Percentiles rank a stretch among this genome's conserved stretches.
phyloP scores from a whole-genome alignment of 345 rosid species.

The Syzygium aqueum region DNA sequence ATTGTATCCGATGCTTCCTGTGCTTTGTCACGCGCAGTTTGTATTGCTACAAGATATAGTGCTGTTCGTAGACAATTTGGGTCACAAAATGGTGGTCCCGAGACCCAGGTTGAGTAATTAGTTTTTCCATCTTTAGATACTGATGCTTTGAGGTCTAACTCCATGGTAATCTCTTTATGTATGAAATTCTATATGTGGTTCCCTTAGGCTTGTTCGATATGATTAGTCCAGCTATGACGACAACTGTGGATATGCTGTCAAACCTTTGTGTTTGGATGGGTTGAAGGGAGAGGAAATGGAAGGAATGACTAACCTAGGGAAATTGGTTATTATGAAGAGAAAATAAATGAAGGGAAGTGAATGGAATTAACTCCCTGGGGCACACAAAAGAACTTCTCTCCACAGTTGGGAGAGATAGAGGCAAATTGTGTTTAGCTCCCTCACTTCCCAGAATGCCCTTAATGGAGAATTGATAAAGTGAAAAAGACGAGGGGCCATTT shows the following conservation, averaged over 20 bases:
- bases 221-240: not conserved
- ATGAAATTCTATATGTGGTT: not conserved
- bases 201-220: not conserved
- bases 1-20: conserved; percentile 84
- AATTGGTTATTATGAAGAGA: not conserved
- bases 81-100: conserved; percentile 52
- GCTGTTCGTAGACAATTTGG: conserved; percentile 98
- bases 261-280: not conserved
- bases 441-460: not conserved
- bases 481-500: not conserved
- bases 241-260: not conserved
- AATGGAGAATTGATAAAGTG: not conserved
- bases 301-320: not conserved
- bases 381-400: not conserved
- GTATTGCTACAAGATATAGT: conserved; percentile 96
- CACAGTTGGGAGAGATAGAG: not conserved
- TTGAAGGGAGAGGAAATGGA: not conserved
- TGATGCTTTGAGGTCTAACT: not conserved
- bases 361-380: not conserved
- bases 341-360: not conserved
- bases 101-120: conserved; percentile 65
- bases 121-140: not conserved
- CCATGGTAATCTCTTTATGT: not conserved
- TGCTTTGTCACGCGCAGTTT: conserved; percentile 88
- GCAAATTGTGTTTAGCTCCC: not conserved